Evolutionary conservation across 2,329 filamentous ascomycete genomes (phyloP).

Genomic region (Pyricularia pennisetigena): DNA sequence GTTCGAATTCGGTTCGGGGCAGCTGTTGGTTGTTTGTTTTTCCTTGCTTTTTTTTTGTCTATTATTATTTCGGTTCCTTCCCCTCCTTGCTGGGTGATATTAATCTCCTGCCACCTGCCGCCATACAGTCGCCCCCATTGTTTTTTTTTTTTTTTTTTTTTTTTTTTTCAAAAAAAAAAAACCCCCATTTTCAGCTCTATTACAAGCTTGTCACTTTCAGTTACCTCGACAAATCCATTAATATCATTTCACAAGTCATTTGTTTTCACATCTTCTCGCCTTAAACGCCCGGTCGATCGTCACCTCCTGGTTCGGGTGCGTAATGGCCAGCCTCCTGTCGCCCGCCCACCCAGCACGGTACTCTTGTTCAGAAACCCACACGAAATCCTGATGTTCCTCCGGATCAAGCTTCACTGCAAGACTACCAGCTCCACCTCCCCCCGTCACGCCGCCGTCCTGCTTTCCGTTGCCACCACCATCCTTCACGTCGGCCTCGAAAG

Average conservation of each 20-base stretch:
- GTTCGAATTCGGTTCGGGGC: too few relatives aligned
- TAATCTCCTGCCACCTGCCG: neutral
- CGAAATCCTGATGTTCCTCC: constrained; percentile 28
- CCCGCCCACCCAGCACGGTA: constrained; percentile 16
- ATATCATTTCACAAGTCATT: neutral
- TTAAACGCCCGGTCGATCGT: constrained; percentile 29
- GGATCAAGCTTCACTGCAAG: constrained; percentile 24
- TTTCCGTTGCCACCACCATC: too few relatives aligned
- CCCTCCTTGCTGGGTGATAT: neutral
- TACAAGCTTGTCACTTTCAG: too few relatives aligned
- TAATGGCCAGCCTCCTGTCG: constrained; percentile 11
- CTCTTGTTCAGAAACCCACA: constrained; percentile 29
- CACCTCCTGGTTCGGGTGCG: neutral
- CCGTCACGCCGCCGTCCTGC: neutral
- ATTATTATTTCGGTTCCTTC: too few relatives aligned
- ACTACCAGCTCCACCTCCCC: neutral
- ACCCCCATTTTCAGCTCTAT: too few relatives aligned
- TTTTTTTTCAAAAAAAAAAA: too few relatives aligned
- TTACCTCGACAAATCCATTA: neutral
- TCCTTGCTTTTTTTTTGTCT: too few relatives aligned
- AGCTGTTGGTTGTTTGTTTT: too few relatives aligned
- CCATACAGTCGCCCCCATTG: too few relatives aligned
- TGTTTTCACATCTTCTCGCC: neutral
- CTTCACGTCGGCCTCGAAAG: constrained; percentile 25
- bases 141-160: too few relatives aligned